Evolutionary conservation across 139 green algal species (phyloP).

Genomic region (Tetradesmus obliquus): DNA sequence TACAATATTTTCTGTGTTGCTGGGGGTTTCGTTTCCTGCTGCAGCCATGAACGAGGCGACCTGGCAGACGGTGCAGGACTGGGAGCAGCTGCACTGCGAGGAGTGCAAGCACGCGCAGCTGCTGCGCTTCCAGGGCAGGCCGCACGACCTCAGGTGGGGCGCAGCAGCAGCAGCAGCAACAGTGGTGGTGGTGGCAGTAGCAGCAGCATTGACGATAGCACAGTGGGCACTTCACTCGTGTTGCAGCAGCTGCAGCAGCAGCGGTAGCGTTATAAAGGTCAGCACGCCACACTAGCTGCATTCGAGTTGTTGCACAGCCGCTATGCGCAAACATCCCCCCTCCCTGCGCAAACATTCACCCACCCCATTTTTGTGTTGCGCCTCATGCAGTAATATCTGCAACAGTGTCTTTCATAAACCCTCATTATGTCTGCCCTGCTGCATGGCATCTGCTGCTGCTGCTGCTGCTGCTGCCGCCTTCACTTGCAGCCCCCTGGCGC

Average conservation of each 20-base stretch:
- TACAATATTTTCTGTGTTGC: not conserved
- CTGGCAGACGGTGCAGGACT: conserved; percentile 85
- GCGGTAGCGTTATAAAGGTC: too few species aligned
- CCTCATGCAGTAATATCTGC: too few species aligned
- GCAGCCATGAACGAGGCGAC: conserved; percentile 96
- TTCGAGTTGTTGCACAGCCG: too few species aligned
- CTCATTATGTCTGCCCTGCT: not conserved
- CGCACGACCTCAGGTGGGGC: conserved; percentile 86
- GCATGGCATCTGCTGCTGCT: not conserved
- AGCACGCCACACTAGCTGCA: too few species aligned
- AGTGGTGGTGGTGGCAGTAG: not conserved
- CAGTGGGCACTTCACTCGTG: too few species aligned
- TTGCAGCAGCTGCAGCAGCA: not conserved
- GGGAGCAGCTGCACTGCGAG: conserved; percentile 88
- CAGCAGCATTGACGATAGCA: not conserved
- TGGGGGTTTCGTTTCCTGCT: not conserved
- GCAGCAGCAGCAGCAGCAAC: not conserved
- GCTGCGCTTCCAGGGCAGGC: conserved; percentile 86
- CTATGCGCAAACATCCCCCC: too few species aligned
- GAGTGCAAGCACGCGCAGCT: conserved; percentile 80
- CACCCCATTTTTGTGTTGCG: too few species aligned
- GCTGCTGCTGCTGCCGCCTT: not conserved
- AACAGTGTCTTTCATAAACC: too few species aligned
- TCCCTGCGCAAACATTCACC: too few species aligned
- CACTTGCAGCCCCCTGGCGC: conserved; percentile 80